phyloP scores from a whole-genome alignment of 345 rosid genomes.

The Bruguiera parviflora region DNA sequence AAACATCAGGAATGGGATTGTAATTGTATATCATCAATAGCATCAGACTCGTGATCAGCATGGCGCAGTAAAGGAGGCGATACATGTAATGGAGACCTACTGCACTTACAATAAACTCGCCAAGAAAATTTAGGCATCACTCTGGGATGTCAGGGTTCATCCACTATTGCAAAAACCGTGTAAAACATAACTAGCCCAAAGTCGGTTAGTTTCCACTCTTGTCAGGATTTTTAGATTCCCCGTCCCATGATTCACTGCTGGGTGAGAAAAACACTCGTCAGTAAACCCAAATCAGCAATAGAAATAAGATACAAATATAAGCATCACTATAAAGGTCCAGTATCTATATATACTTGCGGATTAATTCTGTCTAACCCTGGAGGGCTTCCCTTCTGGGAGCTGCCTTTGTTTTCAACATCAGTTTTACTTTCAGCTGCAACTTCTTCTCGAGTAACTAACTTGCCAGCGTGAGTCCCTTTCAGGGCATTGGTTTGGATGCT shows the following conservation, averaged over 20 bases:
- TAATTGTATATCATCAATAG: no score
- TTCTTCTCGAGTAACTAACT: constrained; percentile 17
- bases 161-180: neutral
- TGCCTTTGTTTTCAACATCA: constrained; percentile 27
- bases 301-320: neutral
- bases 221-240: constrained; percentile 28
- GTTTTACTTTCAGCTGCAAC: constrained; percentile 23
- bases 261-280: neutral
- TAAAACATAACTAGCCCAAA: constrained; percentile 21
- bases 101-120: neutral
- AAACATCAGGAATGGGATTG: no score
- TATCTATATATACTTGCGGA: constrained; percentile 46
- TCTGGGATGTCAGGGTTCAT: neutral
- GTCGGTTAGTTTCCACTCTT: constrained; percentile 42
- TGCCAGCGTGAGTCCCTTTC: constrained; percentile 11
- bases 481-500: constrained; percentile 9
- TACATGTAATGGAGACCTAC: no score
- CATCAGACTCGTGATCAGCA: no score
- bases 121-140: neutral
- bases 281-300: neutral
- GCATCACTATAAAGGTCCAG: neutral
- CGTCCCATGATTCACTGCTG: constrained; percentile 79
- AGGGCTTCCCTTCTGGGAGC: constrained; percentile 34
- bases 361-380: constrained; percentile 62
- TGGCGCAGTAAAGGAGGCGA: no score